Base-by-base conservation (phyloP, 441 rosid genomes). In the Populus hybrid region DNA sequence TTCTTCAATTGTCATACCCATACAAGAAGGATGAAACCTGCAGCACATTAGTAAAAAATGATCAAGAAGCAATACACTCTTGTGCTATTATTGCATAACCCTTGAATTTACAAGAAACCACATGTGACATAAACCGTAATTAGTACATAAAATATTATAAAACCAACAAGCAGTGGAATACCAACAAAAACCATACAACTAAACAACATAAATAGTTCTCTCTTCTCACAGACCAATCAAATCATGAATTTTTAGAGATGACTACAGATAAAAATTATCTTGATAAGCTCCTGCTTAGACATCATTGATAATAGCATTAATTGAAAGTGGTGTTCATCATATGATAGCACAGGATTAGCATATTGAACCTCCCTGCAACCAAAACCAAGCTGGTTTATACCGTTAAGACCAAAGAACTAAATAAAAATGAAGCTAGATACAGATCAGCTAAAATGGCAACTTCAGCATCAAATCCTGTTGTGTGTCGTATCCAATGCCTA, bases 1-100 rank as follows among this genome's bases (percentile, higher is more conserved):
- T 86, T 89, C 97, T 73, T 94, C 98, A 70, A 94, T 93, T 3
- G 93, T 87, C 97, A 90, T 93, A 54, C 90, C 98, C 85, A 91
- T 86, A 78, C 98, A 94, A 38, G 91, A 87, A 54, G 81, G 84
- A 78, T 81, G 84, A 78, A 73, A 81, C 98, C 98, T 94, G 83
- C 76, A 78, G 42, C 21, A 68, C 12, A 69, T 36, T 1, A n/a
- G 21, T 5, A 74, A 6, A 1, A 21, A 63, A 35, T 20, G 38
- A 57, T 83, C 63, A 77, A 70, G 65, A 70, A 74, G 70, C 54
- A 69, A 65, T 40, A 65, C 8, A 24, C 54, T 24, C 12, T 21
- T 34, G 68, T 26, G 12, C 26, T 18, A 9, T 46, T 32, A 36
- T 32, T 9, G 30, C 59, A 67, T 35, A 57, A 23, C 34, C 61